Evolutionary conservation across 2,329 filamentous ascomycete genomes (phyloP).

Genomic region (Sordariomycetes sp.): DNA sequence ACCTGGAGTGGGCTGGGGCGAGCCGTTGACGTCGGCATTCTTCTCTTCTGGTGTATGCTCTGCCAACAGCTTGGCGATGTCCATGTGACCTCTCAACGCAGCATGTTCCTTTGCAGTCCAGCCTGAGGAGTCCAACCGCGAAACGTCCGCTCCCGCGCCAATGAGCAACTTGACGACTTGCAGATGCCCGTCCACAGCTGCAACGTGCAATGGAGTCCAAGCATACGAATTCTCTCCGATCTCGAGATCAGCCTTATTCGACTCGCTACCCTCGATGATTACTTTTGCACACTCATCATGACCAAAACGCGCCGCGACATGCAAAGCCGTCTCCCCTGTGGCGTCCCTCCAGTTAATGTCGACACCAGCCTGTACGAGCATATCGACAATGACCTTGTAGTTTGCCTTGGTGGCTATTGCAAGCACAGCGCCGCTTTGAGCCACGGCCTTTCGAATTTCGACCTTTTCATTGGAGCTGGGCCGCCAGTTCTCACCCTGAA

Average conservation of each 20-base stretch:
- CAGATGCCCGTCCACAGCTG: slow-evolving; percentile 79
- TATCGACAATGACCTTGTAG: slow-evolving; percentile 72
- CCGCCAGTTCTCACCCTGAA: slow-evolving; percentile 73
- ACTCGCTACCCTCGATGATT: slow-evolving; percentile 59
- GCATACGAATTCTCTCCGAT: slow-evolving; percentile 74
- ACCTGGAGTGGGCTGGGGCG: slow-evolving; percentile 11
- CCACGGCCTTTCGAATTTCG: slow-evolving; percentile 57
- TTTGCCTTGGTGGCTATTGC: slow-evolving; percentile 84
- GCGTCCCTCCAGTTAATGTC: slow-evolving; percentile 91
- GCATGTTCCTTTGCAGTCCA: slow-evolving; percentile 95
- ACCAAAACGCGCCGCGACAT: slow-evolving; percentile 83
- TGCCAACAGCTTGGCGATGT: slow-evolving; percentile 63
- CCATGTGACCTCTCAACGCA: slow-evolving; percentile 77
- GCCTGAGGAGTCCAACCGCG: slow-evolving; percentile 72
- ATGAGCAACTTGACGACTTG: slow-evolving; percentile 69
- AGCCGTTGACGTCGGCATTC: slow-evolving; percentile 13
- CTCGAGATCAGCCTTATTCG: slow-evolving; percentile 69
- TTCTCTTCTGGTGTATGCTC: slow-evolving; percentile 31
- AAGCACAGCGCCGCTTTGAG: slow-evolving; percentile 80
- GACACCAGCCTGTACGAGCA: slow-evolving; percentile 82
- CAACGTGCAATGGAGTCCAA: slow-evolving; percentile 94
- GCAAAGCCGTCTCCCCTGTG: slow-evolving; percentile 82
- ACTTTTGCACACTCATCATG: slow-evolving; percentile 72
- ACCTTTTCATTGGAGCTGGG: slow-evolving; percentile 53
- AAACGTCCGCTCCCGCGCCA: slow-evolving; percentile 66